phyloP scores from a whole-genome alignment of 164 flowering plant species.

The Macadamia integrifolia region DNA sequence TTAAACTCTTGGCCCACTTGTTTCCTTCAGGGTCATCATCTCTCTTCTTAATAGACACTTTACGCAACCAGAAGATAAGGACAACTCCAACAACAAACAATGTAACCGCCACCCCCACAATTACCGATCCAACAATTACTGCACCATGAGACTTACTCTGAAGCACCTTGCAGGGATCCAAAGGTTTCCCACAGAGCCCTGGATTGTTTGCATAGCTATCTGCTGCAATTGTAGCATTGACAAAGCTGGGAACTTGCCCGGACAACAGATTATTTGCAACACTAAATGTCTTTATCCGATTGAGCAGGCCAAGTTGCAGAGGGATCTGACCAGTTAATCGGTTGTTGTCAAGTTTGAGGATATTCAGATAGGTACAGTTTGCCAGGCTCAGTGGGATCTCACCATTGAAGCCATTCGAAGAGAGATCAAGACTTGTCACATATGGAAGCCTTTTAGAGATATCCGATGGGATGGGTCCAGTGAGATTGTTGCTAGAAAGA shows the following conservation, averaged over 20 bases:
- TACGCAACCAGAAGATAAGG: constrained; percentile 14
- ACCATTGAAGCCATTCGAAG: constrained; percentile 59
- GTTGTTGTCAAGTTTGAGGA: constrained; percentile 56
- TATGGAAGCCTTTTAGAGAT: constrained; percentile 26
- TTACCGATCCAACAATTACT: constrained; percentile 42
- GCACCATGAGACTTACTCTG: constrained; percentile 21
- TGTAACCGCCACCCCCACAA: constrained; percentile 40
- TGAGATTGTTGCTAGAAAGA: constrained; percentile 54
- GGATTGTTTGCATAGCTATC: constrained; percentile 45
- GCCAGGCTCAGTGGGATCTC: constrained; percentile 43
- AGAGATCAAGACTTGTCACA: constrained; percentile 59
- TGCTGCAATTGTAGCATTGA: constrained; percentile 1
- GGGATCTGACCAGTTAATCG: constrained; percentile 61
- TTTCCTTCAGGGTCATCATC: constrained; percentile 77
- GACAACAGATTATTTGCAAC: constrained; percentile 50
- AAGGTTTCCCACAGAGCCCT: constrained; percentile 59
- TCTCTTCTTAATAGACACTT: constrained; percentile 36
- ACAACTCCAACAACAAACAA: constrained; percentile 12
- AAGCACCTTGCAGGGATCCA: constrained; percentile 27
- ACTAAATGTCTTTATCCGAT: constrained; percentile 43
- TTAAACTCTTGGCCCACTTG: constrained; percentile 72
- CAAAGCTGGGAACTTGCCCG: constrained; percentile 51
- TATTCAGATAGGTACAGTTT: constrained; percentile 50
- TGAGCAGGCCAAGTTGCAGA: constrained; percentile 30
- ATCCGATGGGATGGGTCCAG: constrained; percentile 51